Conservation (phyloP, 352 stramenopile genomes). For the Phytophthora hibernalis region DNA sequence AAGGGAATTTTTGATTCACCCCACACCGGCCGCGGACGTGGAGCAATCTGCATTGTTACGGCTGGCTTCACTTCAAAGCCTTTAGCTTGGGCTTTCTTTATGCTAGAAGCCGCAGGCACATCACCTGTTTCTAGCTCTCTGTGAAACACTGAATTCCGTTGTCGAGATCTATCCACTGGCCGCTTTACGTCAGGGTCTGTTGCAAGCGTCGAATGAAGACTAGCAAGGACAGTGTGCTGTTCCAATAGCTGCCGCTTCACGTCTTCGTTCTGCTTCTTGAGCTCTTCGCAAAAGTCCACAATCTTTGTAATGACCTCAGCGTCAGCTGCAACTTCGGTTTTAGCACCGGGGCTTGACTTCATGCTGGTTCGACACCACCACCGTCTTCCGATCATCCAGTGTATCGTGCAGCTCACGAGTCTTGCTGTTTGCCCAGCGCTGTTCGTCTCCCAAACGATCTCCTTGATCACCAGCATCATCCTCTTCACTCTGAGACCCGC, state of each 20-base stretch:
- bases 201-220: slow-evolving; percentile 28
- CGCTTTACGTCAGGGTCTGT: slow-evolving; percentile 1
- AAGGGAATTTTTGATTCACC: slow-evolving; percentile 49
- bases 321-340: slow-evolving; percentile 21
- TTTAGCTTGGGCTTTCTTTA: not conserved
- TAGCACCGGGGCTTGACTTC: not conserved
- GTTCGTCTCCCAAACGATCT: not conserved
- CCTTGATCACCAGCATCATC: not conserved
- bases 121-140: not conserved
- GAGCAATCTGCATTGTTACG: not conserved
- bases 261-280: slow-evolving; percentile 68
- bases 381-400: not conserved
- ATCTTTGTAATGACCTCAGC: slow-evolving; percentile 48
- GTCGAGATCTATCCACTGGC: not conserved
- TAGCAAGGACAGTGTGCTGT: slow-evolving; percentile 54
- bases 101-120: not conserved
- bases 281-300: slow-evolving; percentile 61
- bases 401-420: not conserved
- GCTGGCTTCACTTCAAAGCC: slow-evolving; percentile 1
- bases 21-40: slow-evolving; percentile 29
- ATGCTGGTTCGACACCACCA: slow-evolving; percentile 19
- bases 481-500: slow-evolving; percentile 4
- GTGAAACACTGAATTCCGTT: not conserved
- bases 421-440: not conserved
- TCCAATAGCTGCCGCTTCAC: slow-evolving; percentile 55